Percentiles rank a stretch among this genome's conserved stretches.
Conservation (phyloP, 140 eudicot species). For the Oenanthe javanica region DNA sequence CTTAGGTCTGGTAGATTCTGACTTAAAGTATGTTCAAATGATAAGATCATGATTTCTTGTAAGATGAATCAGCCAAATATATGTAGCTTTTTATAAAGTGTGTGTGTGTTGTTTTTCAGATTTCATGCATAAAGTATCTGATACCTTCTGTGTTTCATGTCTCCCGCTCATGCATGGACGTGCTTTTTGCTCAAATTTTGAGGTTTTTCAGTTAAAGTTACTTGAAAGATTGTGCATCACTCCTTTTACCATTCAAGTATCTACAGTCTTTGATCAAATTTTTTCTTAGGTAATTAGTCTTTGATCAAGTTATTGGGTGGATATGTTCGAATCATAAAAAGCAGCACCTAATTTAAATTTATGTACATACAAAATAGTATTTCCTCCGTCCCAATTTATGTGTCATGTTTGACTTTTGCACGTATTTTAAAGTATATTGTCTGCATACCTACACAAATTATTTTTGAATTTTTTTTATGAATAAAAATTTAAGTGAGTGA, state of each 20-base stretch:
- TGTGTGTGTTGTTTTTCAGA: not conserved
- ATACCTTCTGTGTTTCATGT: constrained; percentile 14
- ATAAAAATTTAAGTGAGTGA: no score
- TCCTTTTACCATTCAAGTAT: not conserved
- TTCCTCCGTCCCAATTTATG: no score
- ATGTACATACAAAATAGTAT: no score
- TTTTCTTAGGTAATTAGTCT: no score
- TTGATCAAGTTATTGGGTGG: not conserved
- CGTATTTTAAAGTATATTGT: no score
- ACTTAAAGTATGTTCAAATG: not conserved
- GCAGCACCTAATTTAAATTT: not conserved
- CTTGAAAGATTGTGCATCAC: not conserved
- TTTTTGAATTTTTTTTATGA: no score
- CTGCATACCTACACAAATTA: no score
- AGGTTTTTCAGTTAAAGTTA: not conserved
- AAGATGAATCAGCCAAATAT: constrained; percentile 13
- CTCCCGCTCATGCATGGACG: constrained; percentile 28
- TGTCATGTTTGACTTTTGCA: no score
- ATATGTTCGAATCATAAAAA: not conserved
- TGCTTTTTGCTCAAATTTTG: constrained; percentile 11
- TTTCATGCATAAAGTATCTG: constrained; percentile 25
- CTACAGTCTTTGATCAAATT: not conserved
- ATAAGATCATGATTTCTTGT: constrained; percentile 35
- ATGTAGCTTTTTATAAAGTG: not conserved
- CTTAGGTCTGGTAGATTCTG: not conserved